Conservation (phyloP, 2,329 filamentous ascomycete species). For the Claviceps sp. region DNA sequence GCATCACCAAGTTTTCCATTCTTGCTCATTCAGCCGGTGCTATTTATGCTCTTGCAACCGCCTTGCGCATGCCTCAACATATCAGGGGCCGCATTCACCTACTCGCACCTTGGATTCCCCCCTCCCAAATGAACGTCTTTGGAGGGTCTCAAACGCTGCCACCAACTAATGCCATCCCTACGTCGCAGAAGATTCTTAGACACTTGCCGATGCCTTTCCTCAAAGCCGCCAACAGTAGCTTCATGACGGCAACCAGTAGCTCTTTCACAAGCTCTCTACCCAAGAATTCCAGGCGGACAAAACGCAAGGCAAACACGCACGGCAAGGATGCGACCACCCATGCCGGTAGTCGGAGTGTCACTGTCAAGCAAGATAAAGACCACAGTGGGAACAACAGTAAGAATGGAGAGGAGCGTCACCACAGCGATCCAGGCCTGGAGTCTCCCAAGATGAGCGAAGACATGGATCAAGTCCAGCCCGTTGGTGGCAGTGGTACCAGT, state of each 20-base stretch:
- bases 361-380: slow-evolving; percentile 35
- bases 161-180: slow-evolving; percentile 75
- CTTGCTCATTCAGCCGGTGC: slow-evolving; percentile 92
- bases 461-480: slow-evolving; percentile 32
- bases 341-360: slow-evolving; percentile 22
- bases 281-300: slow-evolving; percentile 46
- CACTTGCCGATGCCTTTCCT: slow-evolving; percentile 82
- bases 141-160: slow-evolving; percentile 59
- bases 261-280: slow-evolving; percentile 69
- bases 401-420: slow-evolving; percentile 11
- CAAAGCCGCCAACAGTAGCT: slow-evolving; percentile 88
- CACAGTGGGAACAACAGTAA: slow-evolving; percentile 23
- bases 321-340: slow-evolving; percentile 21
- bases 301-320: slow-evolving; percentile 38
- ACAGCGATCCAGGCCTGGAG: slow-evolving; percentile 11
- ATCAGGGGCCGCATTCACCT: slow-evolving; percentile 90
- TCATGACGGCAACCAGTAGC: slow-evolving; percentile 83
- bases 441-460: slow-evolving; percentile 27
- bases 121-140: slow-evolving; percentile 77
- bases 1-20: slow-evolving; percentile 91
- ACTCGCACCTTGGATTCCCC: slow-evolving; percentile 92
- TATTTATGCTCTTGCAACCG: slow-evolving; percentile 94
- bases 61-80: slow-evolving; percentile 88
- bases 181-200: slow-evolving; percentile 80
- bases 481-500: slow-evolving; percentile 10